These are phyloP conservation scores for Fusarium nisikadoi DNA, from an alignment of 2,329 filamentous ascomycete species.

Conservation along the genomic window DNA sequence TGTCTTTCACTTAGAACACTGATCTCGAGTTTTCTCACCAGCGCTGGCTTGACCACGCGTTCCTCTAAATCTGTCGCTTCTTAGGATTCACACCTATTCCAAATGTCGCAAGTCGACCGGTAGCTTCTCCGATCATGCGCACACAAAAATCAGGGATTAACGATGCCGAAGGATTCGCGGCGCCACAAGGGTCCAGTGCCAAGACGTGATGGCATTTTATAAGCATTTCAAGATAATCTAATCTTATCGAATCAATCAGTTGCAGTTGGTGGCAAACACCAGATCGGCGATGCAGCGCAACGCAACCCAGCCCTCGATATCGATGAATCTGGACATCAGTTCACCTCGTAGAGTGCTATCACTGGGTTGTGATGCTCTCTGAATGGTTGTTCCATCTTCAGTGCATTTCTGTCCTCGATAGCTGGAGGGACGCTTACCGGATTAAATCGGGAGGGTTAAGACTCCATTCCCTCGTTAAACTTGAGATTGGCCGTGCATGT, in stretches of 20 bases:
- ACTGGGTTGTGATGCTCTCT: neutral
- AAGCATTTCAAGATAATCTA: constrained; percentile 1
- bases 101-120: neutral
- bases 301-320: neutral
- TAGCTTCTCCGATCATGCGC: neutral
- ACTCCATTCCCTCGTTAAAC: neutral
- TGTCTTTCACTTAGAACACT: accelerated
- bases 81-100: too few species aligned
- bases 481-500: neutral
- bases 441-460: neutral
- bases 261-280: neutral
- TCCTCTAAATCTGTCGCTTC: neutral
- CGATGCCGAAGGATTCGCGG: neutral
- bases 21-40: neutral
- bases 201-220: neutral
- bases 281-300: neutral
- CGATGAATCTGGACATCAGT: neutral
- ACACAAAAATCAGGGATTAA: neutral
- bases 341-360: neutral
- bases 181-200: neutral
- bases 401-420: neutral
- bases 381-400: neutral
- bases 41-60: neutral
- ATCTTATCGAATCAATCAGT: constrained; percentile 29
- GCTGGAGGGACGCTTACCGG: neutral